Base-by-base conservation (phyloP, 306 rosid genomes). In the Vicia sativa region DNA sequence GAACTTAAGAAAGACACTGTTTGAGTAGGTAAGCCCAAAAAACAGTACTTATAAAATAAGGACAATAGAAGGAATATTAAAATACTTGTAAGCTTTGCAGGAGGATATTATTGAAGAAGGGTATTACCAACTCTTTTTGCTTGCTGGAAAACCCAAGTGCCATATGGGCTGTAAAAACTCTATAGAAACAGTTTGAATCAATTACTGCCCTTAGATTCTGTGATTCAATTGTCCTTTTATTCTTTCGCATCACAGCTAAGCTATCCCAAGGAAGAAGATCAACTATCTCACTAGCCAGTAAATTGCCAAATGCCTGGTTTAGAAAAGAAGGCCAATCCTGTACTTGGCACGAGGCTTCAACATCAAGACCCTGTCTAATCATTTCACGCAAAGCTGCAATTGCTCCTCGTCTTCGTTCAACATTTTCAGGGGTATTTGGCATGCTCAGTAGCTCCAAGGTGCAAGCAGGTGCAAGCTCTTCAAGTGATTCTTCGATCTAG, bases 391-490 rank as follows among this genome's bases (percentile, higher is more conserved):
- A 79, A 63, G 99, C 99, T 8, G 87, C 84, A 83, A 95, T 88
- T 45, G 97, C 99, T 74, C 99, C 95, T 62, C 48, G 87, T 80
- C 96, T 84, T 66, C 99, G 73, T 56, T 90, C 97, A 67, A 83
- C 82, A 81, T 86, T 84, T 79, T 79, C 90, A 70, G 87, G 87
- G 66, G 76, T 70, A 60, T 75, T 87, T 62, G 95, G 78, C 85
- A 95, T 74, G 78, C 86, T 87, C 78, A 95, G 67, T 74, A 90
- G 72, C 79, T 95, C 99, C 82, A 95, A 79, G 29, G 96, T 88
- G 83, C 99, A 95, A 64, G 97, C 92, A 55, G 97, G 97, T 38
- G 99, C 97, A 62, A 95, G 97, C 77, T 88, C 99, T 85, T 95
- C 99, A 76, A 95, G 89, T 74, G 97, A 95, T 83, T 88, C 95